These are phyloP conservation scores for Aspergillus vadensis DNA, from an alignment of 2,329 filamentous ascomycete species.

Conservation along the genomic window DNA sequence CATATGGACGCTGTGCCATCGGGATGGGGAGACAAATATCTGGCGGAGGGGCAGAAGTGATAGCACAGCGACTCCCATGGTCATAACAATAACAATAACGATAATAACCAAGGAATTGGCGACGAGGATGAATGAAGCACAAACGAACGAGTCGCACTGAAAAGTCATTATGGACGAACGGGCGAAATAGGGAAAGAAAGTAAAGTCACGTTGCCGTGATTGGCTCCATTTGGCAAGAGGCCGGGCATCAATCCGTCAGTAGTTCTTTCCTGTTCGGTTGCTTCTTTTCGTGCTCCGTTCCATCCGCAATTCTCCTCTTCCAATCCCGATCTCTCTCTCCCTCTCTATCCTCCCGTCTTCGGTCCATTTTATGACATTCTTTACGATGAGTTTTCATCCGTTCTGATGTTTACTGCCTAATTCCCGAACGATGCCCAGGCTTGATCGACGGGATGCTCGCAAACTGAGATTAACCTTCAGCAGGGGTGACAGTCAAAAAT, in stretches of 20 bases:
- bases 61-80: neutral
- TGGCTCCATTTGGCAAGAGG: neutral
- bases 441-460: neutral
- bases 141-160: neutral
- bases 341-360: neutral
- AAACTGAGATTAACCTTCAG: neutral
- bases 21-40: neutral
- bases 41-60: neutral
- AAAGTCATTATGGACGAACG: too few species aligned
- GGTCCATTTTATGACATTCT: neutral
- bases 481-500: neutral
- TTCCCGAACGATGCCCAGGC: neutral
- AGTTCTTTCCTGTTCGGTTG: neutral
- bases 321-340: neutral
- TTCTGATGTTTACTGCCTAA: neutral
- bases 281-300: neutral
- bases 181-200: neutral
- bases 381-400: neutral
- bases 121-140: neutral
- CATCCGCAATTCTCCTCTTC: neutral
- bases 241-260: neutral
- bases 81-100: neutral
- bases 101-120: too few species aligned
- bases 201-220: slow-evolving; percentile 7
- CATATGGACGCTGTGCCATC: neutral